A percentile compares a stretch with the other conserved stretches of the same genome.
These are phyloP conservation scores for Neurospora terricola DNA, from an alignment of 495 filamentous ascomycete genomes.

Conservation along the genomic window DNA sequence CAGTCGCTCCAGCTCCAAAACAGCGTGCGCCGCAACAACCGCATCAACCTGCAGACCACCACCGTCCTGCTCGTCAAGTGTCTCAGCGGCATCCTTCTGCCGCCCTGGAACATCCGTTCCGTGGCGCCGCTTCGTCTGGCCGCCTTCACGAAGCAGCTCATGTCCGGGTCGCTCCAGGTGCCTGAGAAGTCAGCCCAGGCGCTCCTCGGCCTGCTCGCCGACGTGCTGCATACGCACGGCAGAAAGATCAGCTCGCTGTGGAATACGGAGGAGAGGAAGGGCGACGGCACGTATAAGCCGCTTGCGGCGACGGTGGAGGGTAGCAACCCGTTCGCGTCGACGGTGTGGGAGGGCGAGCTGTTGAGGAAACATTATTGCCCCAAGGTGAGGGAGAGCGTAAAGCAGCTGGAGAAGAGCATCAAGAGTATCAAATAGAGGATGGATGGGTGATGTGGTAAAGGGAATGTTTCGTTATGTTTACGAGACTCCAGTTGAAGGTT, in stretches of 20 bases:
- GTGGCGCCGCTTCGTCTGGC: constrained; percentile 71
- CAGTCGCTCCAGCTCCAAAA: constrained; percentile 66
- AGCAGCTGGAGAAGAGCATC: constrained; percentile 55
- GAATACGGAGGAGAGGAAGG: constrained; percentile 70
- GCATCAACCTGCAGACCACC: constrained; percentile 84
- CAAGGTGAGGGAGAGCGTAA: constrained; percentile 67
- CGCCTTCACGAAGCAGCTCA: constrained; percentile 85
- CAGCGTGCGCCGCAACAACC: constrained; percentile 19
- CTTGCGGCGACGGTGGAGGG: constrained; percentile 54
- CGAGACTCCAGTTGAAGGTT: neutral
- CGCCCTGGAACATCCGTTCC: constrained; percentile 48
- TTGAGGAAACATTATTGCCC: constrained; percentile 76
- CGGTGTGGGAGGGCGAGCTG: constrained; percentile 89
- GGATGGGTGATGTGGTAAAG: neutral
- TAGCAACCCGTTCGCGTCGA: constrained; percentile 81
- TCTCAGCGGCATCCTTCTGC: constrained; percentile 65
- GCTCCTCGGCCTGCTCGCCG: constrained; percentile 59
- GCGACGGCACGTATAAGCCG: constrained; percentile 52
- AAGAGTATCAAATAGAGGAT: constrained; percentile 1
- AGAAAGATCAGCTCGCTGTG: constrained; percentile 30
- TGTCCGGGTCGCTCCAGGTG: constrained; percentile 69
- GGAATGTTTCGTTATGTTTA: neutral
- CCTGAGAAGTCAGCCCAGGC: constrained; percentile 83
- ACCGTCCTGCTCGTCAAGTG: constrained; percentile 82
- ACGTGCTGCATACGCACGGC: constrained; percentile 52